These are phyloP conservation scores for Xerocomus potaroensis DNA, from an alignment of 768 basidiomycete species.

Conservation along the genomic window DNA sequence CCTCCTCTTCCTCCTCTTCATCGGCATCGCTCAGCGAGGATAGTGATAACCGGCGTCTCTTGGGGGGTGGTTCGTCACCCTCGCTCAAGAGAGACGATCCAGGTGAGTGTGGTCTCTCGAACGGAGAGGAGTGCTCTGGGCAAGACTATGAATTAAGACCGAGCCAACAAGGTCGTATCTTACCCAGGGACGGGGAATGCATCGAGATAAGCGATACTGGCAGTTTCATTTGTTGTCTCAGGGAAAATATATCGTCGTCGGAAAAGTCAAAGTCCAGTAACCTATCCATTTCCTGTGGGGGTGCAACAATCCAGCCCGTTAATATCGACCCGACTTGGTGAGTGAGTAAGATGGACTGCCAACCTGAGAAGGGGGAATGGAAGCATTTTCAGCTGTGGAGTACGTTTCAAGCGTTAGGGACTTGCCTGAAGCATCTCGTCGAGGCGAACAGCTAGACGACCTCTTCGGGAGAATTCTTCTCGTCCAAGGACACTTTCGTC, in stretches of 20 bases:
- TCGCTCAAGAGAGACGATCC: slow-evolving; percentile 45
- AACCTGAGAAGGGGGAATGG: slow-evolving; percentile 17
- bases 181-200: slow-evolving; percentile 52
- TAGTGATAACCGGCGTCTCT: slow-evolving; percentile 53
- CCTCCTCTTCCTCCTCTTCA: slow-evolving; percentile 52
- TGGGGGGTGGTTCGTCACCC: slow-evolving; percentile 43
- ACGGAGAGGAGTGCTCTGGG: slow-evolving; percentile 25
- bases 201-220: slow-evolving; percentile 50
- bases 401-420: neutral
- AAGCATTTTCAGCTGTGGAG: slow-evolving; percentile 10
- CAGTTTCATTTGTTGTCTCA: slow-evolving; percentile 66
- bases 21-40: slow-evolving; percentile 47
- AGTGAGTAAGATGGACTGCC: slow-evolving; percentile 15
- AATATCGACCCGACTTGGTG: slow-evolving; percentile 12
- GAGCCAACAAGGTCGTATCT: slow-evolving; percentile 9
- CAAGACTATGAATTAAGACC: slow-evolving; percentile 2
- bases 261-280: slow-evolving; percentile 77
- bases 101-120: slow-evolving; percentile 15
- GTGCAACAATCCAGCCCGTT: slow-evolving; percentile 7
- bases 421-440: slow-evolving; percentile 78
- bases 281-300: slow-evolving; percentile 63
- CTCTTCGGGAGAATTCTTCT: slow-evolving; percentile 67
- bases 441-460: slow-evolving; percentile 69
- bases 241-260: slow-evolving; percentile 63
- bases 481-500: slow-evolving; percentile 50